These are phyloP conservation scores for Centella asiatica DNA, from an alignment of 129 eudicot genomes.

Conservation along the genomic window DNA sequence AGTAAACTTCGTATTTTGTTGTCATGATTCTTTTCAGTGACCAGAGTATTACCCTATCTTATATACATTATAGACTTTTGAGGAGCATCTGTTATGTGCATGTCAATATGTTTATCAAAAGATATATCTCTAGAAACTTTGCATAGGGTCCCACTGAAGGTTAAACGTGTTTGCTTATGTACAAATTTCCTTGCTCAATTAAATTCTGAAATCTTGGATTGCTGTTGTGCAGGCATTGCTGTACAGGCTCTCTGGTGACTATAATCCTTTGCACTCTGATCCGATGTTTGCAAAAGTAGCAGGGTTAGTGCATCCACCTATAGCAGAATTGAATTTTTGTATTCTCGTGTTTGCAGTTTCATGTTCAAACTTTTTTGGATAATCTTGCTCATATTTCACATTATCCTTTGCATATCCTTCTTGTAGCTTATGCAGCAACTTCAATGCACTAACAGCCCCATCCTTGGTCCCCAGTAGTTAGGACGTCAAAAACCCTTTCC, in stretches of 20 bases:
- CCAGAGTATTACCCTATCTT: too few species aligned
- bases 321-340: background rate
- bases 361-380: background rate
- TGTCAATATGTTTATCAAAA: too few species aligned
- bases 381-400: background rate
- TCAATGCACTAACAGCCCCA: background rate
- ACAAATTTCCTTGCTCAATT: background rate
- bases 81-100: too few species aligned
- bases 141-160: background rate
- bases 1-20: too few species aligned
- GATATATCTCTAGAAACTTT: too few species aligned
- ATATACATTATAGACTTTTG: too few species aligned
- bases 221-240: conserved; percentile 71
- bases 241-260: conserved; percentile 97
- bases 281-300: conserved; percentile 80
- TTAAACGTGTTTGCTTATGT: background rate
- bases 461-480: background rate
- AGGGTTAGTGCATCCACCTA: conserved; percentile 45
- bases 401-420: background rate
- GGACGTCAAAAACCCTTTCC: background rate
- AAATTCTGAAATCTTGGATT: conserved; percentile 4
- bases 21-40: too few species aligned
- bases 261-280: conserved; percentile 93
- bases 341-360: background rate
- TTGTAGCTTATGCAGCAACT: background rate